Conservation (phyloP, 441 rosid species). For the Gossypium schwendimanii region DNA sequence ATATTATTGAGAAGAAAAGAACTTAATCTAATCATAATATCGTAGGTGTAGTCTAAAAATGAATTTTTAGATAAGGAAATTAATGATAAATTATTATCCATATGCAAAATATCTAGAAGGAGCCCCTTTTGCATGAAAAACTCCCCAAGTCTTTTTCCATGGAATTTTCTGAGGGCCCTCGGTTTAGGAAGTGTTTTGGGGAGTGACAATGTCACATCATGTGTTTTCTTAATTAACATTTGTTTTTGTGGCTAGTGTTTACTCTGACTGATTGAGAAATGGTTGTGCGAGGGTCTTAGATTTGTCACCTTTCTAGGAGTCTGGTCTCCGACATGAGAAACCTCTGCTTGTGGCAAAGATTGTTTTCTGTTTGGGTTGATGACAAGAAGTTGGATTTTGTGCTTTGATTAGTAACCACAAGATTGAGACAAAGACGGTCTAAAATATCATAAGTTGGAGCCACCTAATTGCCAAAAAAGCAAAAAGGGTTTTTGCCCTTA, state of each 20-base stretch:
- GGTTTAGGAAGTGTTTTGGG: not conserved
- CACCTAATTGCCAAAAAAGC: not conserved
- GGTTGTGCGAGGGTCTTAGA: not conserved
- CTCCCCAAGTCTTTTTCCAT: not conserved
- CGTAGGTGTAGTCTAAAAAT: not conserved
- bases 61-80: not conserved
- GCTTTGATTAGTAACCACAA: constrained; percentile 3
- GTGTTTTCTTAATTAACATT: not conserved
- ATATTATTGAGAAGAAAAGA: not conserved
- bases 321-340: constrained; percentile 2
- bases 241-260: not conserved
- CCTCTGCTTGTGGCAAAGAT: not conserved
- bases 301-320: not conserved
- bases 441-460: not conserved
- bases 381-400: constrained; percentile 8
- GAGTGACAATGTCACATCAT: not conserved
- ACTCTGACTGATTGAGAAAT: not conserved
- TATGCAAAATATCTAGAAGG: not conserved
- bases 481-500: not conserved
- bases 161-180: not conserved
- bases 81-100: not conserved
- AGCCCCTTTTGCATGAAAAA: not conserved
- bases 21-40: not conserved
- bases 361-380: not conserved
- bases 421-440: constrained; percentile 1